These are phyloP conservation scores for Epichloe aotearoae DNA, from an alignment of 2,329 filamentous ascomycete genomes.

Conservation along the genomic window DNA sequence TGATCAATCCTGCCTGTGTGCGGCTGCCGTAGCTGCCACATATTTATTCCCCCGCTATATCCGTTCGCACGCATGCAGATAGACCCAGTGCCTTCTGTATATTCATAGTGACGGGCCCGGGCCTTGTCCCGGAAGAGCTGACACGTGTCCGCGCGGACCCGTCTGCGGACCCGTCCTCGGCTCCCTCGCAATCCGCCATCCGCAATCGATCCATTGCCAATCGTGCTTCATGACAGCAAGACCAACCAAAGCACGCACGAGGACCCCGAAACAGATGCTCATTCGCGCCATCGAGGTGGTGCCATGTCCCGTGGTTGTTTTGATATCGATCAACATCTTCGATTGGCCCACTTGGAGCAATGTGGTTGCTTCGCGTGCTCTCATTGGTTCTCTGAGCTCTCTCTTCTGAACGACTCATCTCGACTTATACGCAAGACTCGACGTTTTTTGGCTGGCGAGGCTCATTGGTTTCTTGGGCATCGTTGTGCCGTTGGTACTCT, in stretches of 20 bases:
- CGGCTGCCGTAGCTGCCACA: background rate
- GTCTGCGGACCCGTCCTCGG: too few relatives aligned
- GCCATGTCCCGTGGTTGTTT: background rate
- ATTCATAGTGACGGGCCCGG: too few relatives aligned
- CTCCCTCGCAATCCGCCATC: too few relatives aligned
- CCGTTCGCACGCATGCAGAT: background rate
- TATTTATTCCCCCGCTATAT: background rate
- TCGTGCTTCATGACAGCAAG: background rate
- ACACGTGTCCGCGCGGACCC: too few relatives aligned
- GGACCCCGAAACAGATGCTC: background rate
- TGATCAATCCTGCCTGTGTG: background rate
- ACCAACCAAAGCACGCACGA: constrained; percentile 1
- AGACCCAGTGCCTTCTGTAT: too few relatives aligned
- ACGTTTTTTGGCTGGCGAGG: too few relatives aligned
- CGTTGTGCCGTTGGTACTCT: too few relatives aligned
- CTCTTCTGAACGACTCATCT: too few relatives aligned
- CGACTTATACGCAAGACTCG: too few relatives aligned
- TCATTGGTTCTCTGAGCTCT: background rate
- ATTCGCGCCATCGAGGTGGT: background rate
- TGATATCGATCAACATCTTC: background rate
- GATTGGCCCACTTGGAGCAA: constrained; percentile 5
- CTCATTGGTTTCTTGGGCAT: too few relatives aligned
- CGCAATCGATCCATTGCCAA: too few relatives aligned
- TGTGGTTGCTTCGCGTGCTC: constrained; percentile 3
- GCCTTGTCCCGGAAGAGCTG: too few relatives aligned